A percentile compares a stretch with the other conserved stretches of the same genome.
Evolutionary conservation across 495 filamentous ascomycete genomes (phyloP).

Genomic region (Talaromyces trachyspermus): DNA sequence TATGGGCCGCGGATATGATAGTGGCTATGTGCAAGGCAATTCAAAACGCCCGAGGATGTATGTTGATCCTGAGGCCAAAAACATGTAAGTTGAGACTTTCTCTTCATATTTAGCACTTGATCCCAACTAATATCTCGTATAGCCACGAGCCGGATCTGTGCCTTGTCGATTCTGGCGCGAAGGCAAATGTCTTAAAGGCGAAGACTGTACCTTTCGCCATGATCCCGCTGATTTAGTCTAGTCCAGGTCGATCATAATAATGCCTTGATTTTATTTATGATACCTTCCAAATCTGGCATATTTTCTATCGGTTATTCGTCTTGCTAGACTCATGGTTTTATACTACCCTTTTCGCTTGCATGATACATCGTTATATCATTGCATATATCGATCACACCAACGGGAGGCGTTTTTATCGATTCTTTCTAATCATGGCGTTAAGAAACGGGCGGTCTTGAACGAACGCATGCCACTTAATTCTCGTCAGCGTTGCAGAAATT

Average conservation of each 20-base stretch:
- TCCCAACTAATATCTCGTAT: conserved; percentile 13
- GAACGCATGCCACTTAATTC: too few relatives aligned
- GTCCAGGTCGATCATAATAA: not conserved
- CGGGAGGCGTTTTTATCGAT: too few relatives aligned
- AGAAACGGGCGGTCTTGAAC: too few relatives aligned
- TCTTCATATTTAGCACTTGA: not conserved
- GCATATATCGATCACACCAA: too few relatives aligned
- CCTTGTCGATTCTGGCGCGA: conserved; percentile 72
- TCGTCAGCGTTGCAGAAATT: too few relatives aligned
- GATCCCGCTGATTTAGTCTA: conserved; percentile 19
- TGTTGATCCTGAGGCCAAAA: conserved; percentile 20
- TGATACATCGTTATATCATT: too few relatives aligned
- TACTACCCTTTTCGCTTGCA: too few relatives aligned
- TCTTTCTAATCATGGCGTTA: too few relatives aligned
- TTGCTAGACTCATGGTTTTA: too few relatives aligned
- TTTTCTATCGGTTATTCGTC: not conserved
- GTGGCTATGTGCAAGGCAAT: conserved; percentile 23
- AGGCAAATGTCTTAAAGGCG: conserved; percentile 77
- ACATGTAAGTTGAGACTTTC: conserved; percentile 22
- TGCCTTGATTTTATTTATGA: not conserved
- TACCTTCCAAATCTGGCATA: not conserved
- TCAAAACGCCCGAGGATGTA: conserved; percentile 29
- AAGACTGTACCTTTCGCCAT: conserved; percentile 78
- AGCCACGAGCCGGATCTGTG: conserved; percentile 37
- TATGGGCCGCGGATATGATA: conserved; percentile 18